A percentile compares a stretch with the other conserved stretches of the same genome.
phyloP scores from a whole-genome alignment of 2,329 filamentous ascomycete genomes.

The Cadophora gregata region DNA sequence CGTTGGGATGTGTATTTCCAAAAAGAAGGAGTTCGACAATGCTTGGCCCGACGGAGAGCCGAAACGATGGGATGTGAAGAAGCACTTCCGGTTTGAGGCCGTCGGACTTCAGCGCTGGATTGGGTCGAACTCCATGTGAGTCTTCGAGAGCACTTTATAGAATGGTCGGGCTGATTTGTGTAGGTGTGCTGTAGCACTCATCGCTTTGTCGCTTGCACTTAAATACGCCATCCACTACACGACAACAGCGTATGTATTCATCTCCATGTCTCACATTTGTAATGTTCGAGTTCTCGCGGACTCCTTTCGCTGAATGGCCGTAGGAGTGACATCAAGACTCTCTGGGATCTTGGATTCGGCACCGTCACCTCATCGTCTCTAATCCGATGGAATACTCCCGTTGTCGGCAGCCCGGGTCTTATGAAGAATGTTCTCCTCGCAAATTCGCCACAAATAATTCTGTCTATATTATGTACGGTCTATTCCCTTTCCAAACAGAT shows the following conservation, averaged over 20 bases:
- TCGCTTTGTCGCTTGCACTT: conserved; percentile 24
- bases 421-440: conserved; percentile 38
- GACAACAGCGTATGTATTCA: conserved; percentile 27
- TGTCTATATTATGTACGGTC: conserved; percentile 42
- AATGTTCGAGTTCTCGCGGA: background rate
- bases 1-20: conserved; percentile 31
- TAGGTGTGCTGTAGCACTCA: conserved; percentile 30
- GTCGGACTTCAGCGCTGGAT: conserved; percentile 28
- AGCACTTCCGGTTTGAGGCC: conserved; percentile 28
- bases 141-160: background rate
- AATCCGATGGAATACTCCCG: conserved; percentile 30
- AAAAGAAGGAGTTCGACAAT: conserved; percentile 31
- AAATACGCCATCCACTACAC: conserved; percentile 28
- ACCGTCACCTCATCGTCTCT: conserved; percentile 27
- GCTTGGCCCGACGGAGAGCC: conserved; percentile 28
- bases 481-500: background rate
- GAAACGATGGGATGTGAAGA: conserved; percentile 24
- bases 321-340: conserved; percentile 30
- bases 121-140: conserved; percentile 28
- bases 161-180: background rate
- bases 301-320: background rate
- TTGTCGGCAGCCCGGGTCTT: conserved; percentile 28
- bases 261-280: background rate
- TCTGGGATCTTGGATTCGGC: conserved; percentile 31
- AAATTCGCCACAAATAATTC: conserved; percentile 45